Percentiles rank a stretch among this genome's conserved stretches.
These are phyloP conservation scores for Crithidia brevicula DNA, from an alignment of 208 protist species.

Conservation along the genomic window DNA sequence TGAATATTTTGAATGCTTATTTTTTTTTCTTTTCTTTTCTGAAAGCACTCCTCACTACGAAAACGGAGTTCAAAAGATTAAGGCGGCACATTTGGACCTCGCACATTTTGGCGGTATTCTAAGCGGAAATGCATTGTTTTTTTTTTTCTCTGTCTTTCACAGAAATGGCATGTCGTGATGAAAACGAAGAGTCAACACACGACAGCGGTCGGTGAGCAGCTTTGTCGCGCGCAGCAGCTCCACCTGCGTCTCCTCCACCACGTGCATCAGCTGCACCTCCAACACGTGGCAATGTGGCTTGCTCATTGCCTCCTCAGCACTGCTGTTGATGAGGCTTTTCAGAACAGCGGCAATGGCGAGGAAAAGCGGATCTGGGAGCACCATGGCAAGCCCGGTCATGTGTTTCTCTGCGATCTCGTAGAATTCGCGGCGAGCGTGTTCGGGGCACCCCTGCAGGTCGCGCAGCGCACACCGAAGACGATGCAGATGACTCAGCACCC, in stretches of 20 bases:
- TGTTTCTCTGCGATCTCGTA: conserved; percentile 27
- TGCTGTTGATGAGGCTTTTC: conserved; percentile 10
- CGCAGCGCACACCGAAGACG: conserved; percentile 53
- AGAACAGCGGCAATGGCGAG: conserved; percentile 43
- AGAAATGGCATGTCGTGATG: conserved; percentile 41
- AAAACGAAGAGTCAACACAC: conserved; percentile 47
- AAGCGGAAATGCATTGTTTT: not conserved
- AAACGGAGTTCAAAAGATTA: too few species aligned
- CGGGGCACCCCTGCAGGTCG: conserved; percentile 46
- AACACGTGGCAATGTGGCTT: conserved; percentile 23
- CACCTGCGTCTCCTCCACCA: conserved; percentile 46
- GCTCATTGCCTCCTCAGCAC: conserved; percentile 3
- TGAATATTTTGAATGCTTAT: not conserved
- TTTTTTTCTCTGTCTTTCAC: conserved; percentile 22
- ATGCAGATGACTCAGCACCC: conserved; percentile 48
- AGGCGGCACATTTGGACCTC: too few species aligned
- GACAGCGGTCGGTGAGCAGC: conserved; percentile 43
- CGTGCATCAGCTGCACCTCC: conserved; percentile 48
- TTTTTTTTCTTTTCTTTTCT: not conserved
- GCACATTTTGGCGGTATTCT: too few species aligned
- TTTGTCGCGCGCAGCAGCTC: conserved; percentile 53
- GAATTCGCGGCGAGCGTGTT: conserved; percentile 30
- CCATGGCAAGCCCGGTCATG: conserved; percentile 33
- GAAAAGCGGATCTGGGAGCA: conserved; percentile 77
- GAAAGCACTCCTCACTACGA: not conserved